Percentiles rank a stretch among this genome's conserved stretches.
Evolutionary conservation across 108 stramenopile genomes (phyloP).

Genomic region (Nitzschia sp.): DNA sequence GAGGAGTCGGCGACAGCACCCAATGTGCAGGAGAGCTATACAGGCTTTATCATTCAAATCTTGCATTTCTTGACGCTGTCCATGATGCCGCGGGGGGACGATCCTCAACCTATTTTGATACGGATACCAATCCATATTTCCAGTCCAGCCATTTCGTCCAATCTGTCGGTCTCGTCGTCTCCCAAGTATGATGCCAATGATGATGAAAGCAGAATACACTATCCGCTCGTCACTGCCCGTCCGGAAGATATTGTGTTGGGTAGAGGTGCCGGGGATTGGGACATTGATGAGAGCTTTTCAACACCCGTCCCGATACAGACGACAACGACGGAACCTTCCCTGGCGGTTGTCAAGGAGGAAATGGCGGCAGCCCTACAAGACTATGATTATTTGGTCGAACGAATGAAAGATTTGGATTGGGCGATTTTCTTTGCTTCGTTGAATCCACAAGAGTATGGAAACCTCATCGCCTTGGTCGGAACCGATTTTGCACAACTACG

Average conservation of each 20-base stretch:
- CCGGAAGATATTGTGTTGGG: conserved; percentile 18
- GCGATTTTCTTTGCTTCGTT: conserved; percentile 27
- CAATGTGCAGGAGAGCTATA: conserved; percentile 4
- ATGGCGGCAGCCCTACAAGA: conserved; percentile 31
- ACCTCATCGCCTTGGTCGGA: conserved; percentile 30
- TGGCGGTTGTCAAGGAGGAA: conserved; percentile 18
- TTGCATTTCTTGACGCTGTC: conserved; percentile 12
- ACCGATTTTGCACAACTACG: conserved; percentile 41
- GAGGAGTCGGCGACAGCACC: conserved; percentile 3
- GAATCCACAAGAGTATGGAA: conserved; percentile 35
- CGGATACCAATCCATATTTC: conserved; percentile 15
- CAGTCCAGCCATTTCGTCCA: background rate
- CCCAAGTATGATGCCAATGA: background rate
- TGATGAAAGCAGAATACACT: conserved; percentile 1
- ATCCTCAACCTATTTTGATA: conserved; percentile 2
- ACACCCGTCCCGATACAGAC: background rate
- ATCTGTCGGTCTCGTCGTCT: background rate
- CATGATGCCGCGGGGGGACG: background rate
- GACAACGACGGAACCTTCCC: conserved; percentile 13
- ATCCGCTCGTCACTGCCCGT: conserved; percentile 8
- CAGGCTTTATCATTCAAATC: conserved; percentile 12
- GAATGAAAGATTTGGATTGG: conserved; percentile 35
- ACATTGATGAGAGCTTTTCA: conserved; percentile 15
- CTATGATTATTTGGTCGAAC: conserved; percentile 26
- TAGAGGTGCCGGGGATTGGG: background rate